These are phyloP conservation scores for Xylaria palmicola DNA, from an alignment of 495 filamentous ascomycete genomes.

Conservation along the genomic window DNA sequence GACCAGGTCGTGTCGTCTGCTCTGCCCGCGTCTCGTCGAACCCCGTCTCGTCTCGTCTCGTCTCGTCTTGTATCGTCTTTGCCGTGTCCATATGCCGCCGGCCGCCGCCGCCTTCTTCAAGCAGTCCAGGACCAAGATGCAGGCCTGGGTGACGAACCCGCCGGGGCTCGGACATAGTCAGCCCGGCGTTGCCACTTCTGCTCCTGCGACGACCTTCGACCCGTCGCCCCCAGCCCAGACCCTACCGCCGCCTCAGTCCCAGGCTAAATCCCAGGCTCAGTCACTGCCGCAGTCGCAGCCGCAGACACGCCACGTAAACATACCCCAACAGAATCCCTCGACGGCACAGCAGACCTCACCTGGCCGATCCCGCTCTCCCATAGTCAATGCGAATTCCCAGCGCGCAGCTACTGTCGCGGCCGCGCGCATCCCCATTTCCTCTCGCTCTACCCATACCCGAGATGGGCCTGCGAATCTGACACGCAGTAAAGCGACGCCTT, in stretches of 20 bases:
- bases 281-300: constrained; percentile 9
- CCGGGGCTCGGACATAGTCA: constrained; percentile 22
- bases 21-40: constrained; percentile 11
- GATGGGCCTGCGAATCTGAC: constrained; percentile 23
- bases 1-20: constrained; percentile 24
- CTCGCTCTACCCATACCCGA: constrained; percentile 22
- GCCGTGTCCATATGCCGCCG: constrained; percentile 30
- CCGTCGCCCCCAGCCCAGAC: constrained; percentile 15
- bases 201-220: constrained; percentile 25
- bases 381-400: constrained; percentile 30
- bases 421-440: constrained; percentile 22
- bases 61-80: background rate
- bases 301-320: constrained; percentile 29
- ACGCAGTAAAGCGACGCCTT: constrained; percentile 21
- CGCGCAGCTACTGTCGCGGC: constrained; percentile 20
- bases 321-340: constrained; percentile 23
- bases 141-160: constrained; percentile 32
- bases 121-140: constrained; percentile 32
- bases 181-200: constrained; percentile 22
- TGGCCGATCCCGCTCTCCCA: constrained; percentile 31
- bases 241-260: background rate
- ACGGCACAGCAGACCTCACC: constrained; percentile 25
- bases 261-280: background rate
- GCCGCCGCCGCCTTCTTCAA: constrained; percentile 29
- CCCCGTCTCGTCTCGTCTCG: background rate